Evolutionary conservation across 176 grass and related monocot species (phyloP), one percentile per base, ranked within the genome.

Genomic region (Musa troglodytarum): DNA sequence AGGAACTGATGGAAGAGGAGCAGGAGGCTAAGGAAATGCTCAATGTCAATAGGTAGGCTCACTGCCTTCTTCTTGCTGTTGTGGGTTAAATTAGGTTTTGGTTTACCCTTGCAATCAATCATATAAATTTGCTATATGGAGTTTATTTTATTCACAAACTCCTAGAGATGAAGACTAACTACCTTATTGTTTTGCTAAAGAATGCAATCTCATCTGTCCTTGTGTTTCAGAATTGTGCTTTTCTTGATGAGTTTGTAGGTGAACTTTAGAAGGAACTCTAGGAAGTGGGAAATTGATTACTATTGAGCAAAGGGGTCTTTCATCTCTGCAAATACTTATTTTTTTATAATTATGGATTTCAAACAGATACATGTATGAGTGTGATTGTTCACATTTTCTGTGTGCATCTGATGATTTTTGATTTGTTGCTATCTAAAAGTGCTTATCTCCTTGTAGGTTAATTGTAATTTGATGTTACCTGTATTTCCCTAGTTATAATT

Each of bases 21-120:
- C 68, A 89, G 50, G 95, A 93, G 80, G 95, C 90, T 49, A 99
- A 94, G 79, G 86, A 85, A 67, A 99, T 99, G 95, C 95, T 99
- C 85, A 99, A 99, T 72, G 88, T 99, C 63, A 86, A 62, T 17
- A 74, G 59, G 75, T 99, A 89, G 83, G 50, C 7, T 52, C 34
- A 29, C 14, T 50, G 1, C 9, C 15, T 50, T 19, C 68, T 49
- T 19, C 5, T 69, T 49, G 15, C 50, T 12, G 2, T 2, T 50
- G 64, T 8, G 8, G 17, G 26, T 15, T 67, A 29, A 67, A 11
- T 29, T 4, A 29, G 28, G 1, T 43, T 67, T 29, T 15, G 13
- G 1, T 25, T 16, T 14, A 11, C 16, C 34, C 64, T 34, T 29
- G 24, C 24, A 34, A 3, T 29, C 16, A 5, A 25, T 67, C 64